These are phyloP conservation scores for Gardenia jasminoides DNA, from an alignment of 257 asterid species.

Conservation along the genomic window DNA sequence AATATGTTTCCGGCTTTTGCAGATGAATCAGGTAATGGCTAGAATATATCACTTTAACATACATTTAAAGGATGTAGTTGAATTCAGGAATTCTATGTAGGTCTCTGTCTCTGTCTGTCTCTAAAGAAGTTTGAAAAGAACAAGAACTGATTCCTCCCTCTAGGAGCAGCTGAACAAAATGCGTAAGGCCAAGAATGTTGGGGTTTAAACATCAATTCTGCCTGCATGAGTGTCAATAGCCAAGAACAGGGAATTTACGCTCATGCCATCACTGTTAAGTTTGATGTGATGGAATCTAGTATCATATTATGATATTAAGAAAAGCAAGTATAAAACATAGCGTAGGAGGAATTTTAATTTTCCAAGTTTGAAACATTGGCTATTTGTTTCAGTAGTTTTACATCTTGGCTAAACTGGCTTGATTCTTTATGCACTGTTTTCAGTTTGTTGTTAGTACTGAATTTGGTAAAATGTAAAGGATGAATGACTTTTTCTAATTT, in stretches of 20 bases:
- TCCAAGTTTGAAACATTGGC: neutral
- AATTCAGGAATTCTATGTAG: no score
- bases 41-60: neutral
- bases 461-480: neutral
- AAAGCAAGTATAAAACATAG: neutral
- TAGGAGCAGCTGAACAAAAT: neutral
- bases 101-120: no score
- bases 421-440: neutral
- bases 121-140: neutral
- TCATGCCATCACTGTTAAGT: neutral
- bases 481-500: neutral
- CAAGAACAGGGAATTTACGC: neutral
- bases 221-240: neutral
- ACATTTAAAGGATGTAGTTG: neutral
- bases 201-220: neutral
- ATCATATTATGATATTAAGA: neutral
- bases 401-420: slow-evolving; percentile 1
- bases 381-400: neutral
- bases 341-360: neutral
- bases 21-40: neutral
- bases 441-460: neutral
- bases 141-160: neutral
- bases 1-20: neutral
- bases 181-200: neutral
- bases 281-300: neutral